phyloP scores from a whole-genome alignment of 768 basidiomycete genomes.

The Suillus plorans region DNA sequence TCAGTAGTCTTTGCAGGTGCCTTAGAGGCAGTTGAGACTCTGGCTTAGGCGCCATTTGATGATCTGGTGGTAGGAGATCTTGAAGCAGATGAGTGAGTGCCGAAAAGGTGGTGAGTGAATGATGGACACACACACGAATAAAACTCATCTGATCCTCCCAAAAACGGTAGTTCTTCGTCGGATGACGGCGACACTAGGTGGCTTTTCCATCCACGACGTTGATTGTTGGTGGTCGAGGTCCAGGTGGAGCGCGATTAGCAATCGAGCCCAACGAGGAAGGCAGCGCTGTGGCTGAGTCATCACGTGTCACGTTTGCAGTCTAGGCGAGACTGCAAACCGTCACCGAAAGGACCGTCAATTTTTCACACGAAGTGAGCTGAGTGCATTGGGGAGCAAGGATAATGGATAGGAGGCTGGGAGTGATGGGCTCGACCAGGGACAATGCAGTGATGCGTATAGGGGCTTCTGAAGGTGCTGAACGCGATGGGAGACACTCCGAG shows the following conservation, averaged over 20 bases:
- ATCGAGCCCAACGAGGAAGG: not conserved
- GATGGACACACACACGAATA: not conserved
- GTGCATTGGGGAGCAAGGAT: too few relatives aligned
- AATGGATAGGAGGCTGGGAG: too few relatives aligned
- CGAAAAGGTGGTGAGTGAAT: not conserved
- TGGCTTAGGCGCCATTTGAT: too few relatives aligned
- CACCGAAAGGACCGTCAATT: not conserved
- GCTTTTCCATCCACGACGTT: not conserved
- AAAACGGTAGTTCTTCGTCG: not conserved
- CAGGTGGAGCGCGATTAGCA: not conserved
- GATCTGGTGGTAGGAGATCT: not conserved
- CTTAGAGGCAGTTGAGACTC: constrained; percentile 48
- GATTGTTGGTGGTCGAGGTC: not conserved
- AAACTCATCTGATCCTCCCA: not conserved
- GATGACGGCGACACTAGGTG: not conserved
- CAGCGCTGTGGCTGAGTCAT: not conserved
- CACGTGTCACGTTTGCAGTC: not conserved
- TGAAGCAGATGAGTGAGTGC: not conserved
- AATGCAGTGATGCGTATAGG: too few relatives aligned
- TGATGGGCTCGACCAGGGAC: too few relatives aligned
- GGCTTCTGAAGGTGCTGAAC: too few relatives aligned
- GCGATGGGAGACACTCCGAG: too few relatives aligned
- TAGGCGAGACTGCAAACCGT: not conserved
- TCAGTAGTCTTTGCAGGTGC: constrained; percentile 48
- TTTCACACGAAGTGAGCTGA: not conserved